Evolutionary conservation across 148 eudicot genomes (phyloP).

Genomic region (Nepenthes mirabilis): DNA sequence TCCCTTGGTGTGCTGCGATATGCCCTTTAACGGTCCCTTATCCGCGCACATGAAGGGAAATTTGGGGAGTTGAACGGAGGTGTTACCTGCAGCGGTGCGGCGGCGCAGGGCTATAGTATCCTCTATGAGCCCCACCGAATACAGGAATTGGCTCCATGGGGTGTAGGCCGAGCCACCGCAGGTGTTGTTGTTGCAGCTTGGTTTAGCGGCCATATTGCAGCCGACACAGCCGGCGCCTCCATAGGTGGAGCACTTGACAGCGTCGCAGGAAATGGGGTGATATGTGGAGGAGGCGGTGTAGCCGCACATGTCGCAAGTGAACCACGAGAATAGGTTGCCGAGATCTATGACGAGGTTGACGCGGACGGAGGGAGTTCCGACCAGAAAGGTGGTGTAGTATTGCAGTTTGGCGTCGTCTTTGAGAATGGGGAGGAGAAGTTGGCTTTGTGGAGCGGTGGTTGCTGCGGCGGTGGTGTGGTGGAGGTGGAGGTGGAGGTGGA

Average conservation of each 20-base stretch:
- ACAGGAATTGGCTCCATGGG: slow-evolving; percentile 9
- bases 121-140: neutral
- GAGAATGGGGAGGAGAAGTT: slow-evolving; percentile 18
- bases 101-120: slow-evolving; percentile 3
- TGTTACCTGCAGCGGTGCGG: neutral
- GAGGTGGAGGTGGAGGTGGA: neutral
- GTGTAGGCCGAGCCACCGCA: slow-evolving; percentile 7
- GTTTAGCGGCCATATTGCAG: neutral
- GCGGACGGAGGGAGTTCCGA: slow-evolving; percentile 18
- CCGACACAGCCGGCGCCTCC: slow-evolving; percentile 3
- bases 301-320: slow-evolving; percentile 12
- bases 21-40: slow-evolving; percentile 11
- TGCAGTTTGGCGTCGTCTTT: slow-evolving; percentile 13
- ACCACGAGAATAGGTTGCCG: slow-evolving; percentile 13
- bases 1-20: slow-evolving; percentile 21
- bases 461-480: neutral
- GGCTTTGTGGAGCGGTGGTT: neutral
- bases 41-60: slow-evolving; percentile 18
- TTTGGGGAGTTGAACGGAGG: neutral
- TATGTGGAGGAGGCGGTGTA: slow-evolving; percentile 11
- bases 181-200: slow-evolving; percentile 1
- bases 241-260: slow-evolving; percentile 8
- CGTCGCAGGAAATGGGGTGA: slow-evolving; percentile 6
- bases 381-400: slow-evolving; percentile 21
- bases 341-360: slow-evolving; percentile 9